These are phyloP conservation scores for Chrysoporthe cubensis DNA, from an alignment of 2,329 filamentous ascomycete species.

Conservation along the genomic window DNA sequence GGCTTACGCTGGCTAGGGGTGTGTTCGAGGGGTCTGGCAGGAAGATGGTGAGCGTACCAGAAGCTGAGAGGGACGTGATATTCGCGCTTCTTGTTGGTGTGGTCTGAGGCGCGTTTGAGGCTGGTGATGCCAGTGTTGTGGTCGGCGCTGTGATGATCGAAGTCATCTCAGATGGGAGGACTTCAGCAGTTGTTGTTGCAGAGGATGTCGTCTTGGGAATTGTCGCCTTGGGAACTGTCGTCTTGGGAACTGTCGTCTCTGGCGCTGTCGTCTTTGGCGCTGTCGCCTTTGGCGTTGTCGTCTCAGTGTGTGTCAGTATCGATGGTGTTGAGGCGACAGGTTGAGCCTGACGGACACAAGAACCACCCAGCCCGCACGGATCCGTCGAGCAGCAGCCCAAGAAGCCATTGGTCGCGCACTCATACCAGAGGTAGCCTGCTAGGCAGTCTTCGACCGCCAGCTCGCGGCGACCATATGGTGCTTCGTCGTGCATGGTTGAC, in stretches of 20 bases:
- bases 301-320: not conserved
- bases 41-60: not conserved
- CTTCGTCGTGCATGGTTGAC: not conserved
- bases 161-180: not conserved
- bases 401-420: conserved; percentile 43
- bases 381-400: conserved; percentile 51
- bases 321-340: conserved; percentile 21
- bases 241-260: conserved; percentile 23
- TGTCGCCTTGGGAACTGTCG: not conserved
- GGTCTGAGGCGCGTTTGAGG: not conserved
- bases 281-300: not conserved
- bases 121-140: not conserved
- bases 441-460: conserved; percentile 34
- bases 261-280: conserved; percentile 26
- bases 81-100: not conserved
- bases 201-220: not conserved
- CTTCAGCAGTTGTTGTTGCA: not conserved
- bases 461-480: not conserved
- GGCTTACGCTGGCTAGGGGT: not conserved
- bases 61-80: not conserved
- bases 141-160: not conserved
- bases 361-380: conserved; percentile 42
- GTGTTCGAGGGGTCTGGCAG: not conserved
- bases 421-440: conserved; percentile 40
- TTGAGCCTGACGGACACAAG: conserved; percentile 36